Percentiles rank a stretch among this genome's conserved stretches.
Conservation (phyloP, 2,329 filamentous ascomycete species). For the Dothiorella sarmentorum region DNA sequence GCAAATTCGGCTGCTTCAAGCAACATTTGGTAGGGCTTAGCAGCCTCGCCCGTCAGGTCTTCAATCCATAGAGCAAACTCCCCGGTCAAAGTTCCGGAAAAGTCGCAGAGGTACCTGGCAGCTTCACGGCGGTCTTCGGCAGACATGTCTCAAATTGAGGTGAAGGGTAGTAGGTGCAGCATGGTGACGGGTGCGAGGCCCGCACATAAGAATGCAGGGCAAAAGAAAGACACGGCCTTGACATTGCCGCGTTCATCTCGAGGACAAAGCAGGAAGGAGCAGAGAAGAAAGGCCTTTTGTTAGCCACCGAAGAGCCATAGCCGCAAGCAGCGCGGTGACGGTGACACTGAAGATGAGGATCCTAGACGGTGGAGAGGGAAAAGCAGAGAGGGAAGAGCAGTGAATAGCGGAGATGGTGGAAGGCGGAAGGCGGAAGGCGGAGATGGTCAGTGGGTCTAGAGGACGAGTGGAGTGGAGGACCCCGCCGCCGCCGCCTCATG, state of each 20-base stretch:
- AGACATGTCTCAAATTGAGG: neutral
- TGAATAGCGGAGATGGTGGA: neutral
- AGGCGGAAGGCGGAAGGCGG: neutral
- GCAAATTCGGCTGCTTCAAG: neutral
- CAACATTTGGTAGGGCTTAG: neutral
- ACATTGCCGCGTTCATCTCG: neutral
- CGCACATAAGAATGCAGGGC: neutral
- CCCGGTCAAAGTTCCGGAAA: neutral
- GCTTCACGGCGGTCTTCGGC: neutral
- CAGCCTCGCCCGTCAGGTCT: neutral
- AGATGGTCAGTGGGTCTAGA: too few relatives aligned
- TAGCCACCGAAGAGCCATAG: neutral
- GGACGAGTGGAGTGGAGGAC: too few relatives aligned
- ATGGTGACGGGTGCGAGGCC: too few relatives aligned
- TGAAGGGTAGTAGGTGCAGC: neutral
- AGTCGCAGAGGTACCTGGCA: neutral
- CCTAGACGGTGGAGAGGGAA: too few relatives aligned
- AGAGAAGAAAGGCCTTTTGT: neutral
- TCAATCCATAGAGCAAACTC: neutral
- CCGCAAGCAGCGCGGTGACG: neutral
- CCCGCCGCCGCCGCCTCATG: too few relatives aligned
- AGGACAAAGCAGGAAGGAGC: neutral
- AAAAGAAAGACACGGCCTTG: neutral
- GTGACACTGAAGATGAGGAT: too few relatives aligned
- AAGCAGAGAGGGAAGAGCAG: too few relatives aligned